Percentiles rank a stretch among this genome's conserved stretches.
phyloP scores from a whole-genome alignment of 1,284 basidiomycete genomes.

The Microbotryum silenes-acaulis region DNA sequence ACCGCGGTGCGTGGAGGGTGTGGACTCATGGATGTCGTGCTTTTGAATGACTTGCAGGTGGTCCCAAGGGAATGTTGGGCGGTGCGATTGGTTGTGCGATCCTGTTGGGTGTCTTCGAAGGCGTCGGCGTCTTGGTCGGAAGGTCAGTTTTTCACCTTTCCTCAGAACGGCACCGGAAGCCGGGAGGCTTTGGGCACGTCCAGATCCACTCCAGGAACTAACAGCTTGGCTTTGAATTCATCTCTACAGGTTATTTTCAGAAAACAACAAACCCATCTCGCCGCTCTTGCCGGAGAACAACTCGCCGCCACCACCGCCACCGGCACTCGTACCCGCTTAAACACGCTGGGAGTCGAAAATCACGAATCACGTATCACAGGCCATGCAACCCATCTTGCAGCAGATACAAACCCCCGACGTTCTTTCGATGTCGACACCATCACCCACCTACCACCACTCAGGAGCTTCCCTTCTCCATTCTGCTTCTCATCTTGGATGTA shows the following conservation, averaged over 20 bases:
- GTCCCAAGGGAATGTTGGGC: slow-evolving; percentile 79
- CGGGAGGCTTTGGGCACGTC: too few relatives aligned
- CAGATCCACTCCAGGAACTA: too few relatives aligned
- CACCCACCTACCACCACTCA: neutral
- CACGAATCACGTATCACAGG: too few relatives aligned
- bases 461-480: neutral
- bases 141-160: slow-evolving; percentile 38
- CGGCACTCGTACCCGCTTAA: neutral
- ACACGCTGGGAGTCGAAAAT: neutral
- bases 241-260: slow-evolving; percentile 21
- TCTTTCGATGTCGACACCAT: neutral
- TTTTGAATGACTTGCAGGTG: slow-evolving; percentile 51
- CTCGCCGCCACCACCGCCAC: slow-evolving; percentile 1
- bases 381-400: too few relatives aligned
- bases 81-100: slow-evolving; percentile 95
- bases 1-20: neutral
- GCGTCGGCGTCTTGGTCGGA: slow-evolving; percentile 79
- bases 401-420: neutral
- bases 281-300: slow-evolving; percentile 12
- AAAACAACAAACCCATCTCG: slow-evolving; percentile 29
- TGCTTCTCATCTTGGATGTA: neutral
- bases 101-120: slow-evolving; percentile 75
- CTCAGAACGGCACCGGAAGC: too few relatives aligned
- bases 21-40: neutral
- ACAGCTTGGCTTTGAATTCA: too few relatives aligned